Conservation (phyloP, 192 early-diverging fungal genomes). For the Umbelopsis sp. region DNA sequence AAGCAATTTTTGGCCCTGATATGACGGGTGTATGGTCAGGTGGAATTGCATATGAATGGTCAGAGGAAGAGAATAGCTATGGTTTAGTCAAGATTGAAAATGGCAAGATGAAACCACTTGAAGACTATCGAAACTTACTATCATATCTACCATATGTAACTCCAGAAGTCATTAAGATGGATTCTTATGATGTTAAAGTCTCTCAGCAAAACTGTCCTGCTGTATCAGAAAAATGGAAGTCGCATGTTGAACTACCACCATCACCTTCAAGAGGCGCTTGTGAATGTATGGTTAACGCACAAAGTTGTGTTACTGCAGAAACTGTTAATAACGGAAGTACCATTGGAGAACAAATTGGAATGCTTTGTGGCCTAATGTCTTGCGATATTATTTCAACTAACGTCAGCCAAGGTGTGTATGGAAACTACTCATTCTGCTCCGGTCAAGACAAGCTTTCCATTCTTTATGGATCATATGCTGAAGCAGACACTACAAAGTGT, state of each 20-base stretch:
- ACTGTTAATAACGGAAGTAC: conserved; percentile 32
- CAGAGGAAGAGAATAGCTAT: conserved; percentile 71
- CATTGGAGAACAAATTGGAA: conserved; percentile 38
- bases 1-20: conserved; percentile 63
- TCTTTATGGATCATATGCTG: conserved; percentile 40
- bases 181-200: conserved; percentile 44
- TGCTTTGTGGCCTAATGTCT: conserved; percentile 44
- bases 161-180: conserved; percentile 57
- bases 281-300: conserved; percentile 57
- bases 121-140: conserved; percentile 66
- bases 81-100: conserved; percentile 58
- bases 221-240: conserved; percentile 48
- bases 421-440: conserved; percentile 48
- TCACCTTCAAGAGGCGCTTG: conserved; percentile 61
- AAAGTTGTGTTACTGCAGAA: conserved; percentile 47
- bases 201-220: conserved; percentile 32
- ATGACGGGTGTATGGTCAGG: conserved; percentile 71
- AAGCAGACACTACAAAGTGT: conserved; percentile 1
- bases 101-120: conserved; percentile 39
- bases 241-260: conserved; percentile 52
- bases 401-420: conserved; percentile 43
- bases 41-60: conserved; percentile 73
- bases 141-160: conserved; percentile 47
- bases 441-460: conserved; percentile 42
- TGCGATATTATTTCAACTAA: conserved; percentile 46